These are phyloP conservation scores for Leccinum ochraceum DNA, from an alignment of 768 basidiomycete genomes.

Conservation along the genomic window DNA sequence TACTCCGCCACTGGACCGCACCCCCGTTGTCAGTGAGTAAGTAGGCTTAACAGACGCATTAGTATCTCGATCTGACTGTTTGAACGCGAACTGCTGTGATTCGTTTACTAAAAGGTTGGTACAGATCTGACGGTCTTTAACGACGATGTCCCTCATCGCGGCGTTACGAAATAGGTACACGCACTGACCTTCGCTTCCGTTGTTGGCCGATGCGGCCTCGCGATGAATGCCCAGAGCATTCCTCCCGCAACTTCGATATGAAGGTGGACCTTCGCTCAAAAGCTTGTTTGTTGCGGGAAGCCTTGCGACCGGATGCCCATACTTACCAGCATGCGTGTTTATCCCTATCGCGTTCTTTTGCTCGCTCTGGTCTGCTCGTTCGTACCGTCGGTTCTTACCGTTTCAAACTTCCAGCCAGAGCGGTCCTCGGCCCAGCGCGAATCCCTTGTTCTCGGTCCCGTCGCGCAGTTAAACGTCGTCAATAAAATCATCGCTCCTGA, in stretches of 20 bases:
- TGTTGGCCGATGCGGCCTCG: background rate
- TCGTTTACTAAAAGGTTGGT: background rate
- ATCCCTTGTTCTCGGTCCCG: constrained; percentile 19
- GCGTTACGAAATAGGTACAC: constrained; percentile 2
- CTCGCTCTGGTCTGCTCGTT: constrained; percentile 1
- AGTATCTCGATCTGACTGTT: background rate
- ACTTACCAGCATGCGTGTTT: constrained; percentile 7
- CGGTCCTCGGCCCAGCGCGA: background rate
- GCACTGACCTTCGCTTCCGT: background rate
- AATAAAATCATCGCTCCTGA: constrained; percentile 48
- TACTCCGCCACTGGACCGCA: background rate
- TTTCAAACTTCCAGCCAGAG: background rate
- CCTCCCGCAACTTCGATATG: background rate
- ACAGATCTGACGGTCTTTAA: constrained; percentile 3
- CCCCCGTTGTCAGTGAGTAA: background rate
- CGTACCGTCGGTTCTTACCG: background rate
- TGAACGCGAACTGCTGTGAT: background rate
- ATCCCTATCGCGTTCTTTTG: background rate
- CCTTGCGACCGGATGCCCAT: background rate
- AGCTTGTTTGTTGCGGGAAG: background rate
- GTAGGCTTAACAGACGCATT: background rate
- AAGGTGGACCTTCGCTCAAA: constrained; percentile 1
- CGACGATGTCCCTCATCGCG: background rate
- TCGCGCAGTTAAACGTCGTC: constrained; percentile 37
- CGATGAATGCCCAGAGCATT: background rate